These are phyloP conservation scores for Borealophlyctis nickersoniae DNA, from an alignment of 192 early-diverging fungal genomes.

Conservation along the genomic window DNA sequence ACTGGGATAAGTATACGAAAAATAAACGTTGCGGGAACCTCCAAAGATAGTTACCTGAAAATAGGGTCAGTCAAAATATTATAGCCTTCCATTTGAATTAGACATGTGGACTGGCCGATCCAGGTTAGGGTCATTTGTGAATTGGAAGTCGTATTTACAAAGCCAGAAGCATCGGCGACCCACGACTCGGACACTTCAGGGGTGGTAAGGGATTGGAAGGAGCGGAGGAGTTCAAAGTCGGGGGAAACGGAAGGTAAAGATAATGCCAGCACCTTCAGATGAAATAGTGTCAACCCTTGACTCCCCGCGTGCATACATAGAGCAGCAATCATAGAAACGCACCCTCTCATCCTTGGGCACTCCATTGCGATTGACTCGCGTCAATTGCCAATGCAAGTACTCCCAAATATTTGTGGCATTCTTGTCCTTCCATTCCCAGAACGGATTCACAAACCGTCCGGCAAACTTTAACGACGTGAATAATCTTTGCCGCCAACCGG, in stretches of 20 bases:
- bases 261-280: conserved; percentile 13
- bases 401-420: conserved; percentile 38
- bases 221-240: conserved; percentile 28
- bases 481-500: conserved; percentile 25
- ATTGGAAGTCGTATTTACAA: too few relatives aligned
- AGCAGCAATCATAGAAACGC: too few relatives aligned
- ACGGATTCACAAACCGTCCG: conserved; percentile 59
- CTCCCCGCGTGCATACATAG: neutral
- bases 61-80: conserved; percentile 54
- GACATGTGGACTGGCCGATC: conserved; percentile 51
- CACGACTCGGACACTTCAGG: too few relatives aligned
- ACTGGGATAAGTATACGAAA: too few relatives aligned
- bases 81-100: conserved; percentile 53
- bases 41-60: conserved; percentile 27
- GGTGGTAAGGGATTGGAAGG: neutral
- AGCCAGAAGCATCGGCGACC: too few relatives aligned
- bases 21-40: too few relatives aligned
- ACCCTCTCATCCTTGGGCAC: conserved; percentile 32
- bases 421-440: conserved; percentile 51
- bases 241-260: conserved; percentile 29
- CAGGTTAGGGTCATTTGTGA: conserved; percentile 30
- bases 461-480: conserved; percentile 35
- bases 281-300: neutral
- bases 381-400: conserved; percentile 35
- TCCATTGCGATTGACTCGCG: conserved; percentile 36